These are phyloP conservation scores for Apiotrichum laibachii DNA, from an alignment of 1,284 basidiomycete genomes.

Conservation along the genomic window DNA sequence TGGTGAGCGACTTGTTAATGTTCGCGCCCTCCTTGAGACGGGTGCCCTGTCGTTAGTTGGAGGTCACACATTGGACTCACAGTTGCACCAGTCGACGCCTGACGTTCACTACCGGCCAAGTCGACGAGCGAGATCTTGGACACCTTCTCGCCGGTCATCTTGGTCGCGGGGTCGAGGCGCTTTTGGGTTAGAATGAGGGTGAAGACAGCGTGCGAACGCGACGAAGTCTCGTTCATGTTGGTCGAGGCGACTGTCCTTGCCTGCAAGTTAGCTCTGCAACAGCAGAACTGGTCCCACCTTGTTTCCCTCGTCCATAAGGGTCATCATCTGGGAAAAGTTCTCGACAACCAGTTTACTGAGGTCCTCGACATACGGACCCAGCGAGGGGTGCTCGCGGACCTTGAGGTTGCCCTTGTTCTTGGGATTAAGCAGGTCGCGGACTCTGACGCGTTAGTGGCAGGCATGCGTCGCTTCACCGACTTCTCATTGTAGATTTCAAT, in stretches of 20 bases:
- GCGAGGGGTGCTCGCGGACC: constrained; percentile 90
- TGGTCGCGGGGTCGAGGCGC: constrained; percentile 73
- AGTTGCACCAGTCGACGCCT: constrained; percentile 94
- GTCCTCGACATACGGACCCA: constrained; percentile 96
- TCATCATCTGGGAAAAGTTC: constrained; percentile 94
- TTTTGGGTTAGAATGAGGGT: constrained; percentile 91
- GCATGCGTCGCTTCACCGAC: constrained; percentile 21
- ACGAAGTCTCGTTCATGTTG: constrained; percentile 99
- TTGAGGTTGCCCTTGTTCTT: constrained; percentile 91
- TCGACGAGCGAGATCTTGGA: constrained; percentile 93
- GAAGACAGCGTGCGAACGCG: constrained; percentile 96
- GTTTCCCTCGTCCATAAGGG: constrained; percentile 98
- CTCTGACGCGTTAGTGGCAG: constrained; percentile 27
- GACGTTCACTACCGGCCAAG: constrained; percentile 94
- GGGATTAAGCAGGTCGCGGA: constrained; percentile 93
- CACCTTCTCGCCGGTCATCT: constrained; percentile 91
- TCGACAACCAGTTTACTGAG: constrained; percentile 88
- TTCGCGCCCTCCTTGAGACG: constrained; percentile 94
- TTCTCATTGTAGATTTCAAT: constrained; percentile 99
- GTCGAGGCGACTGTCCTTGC: constrained; percentile 96
- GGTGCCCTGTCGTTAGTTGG: constrained; percentile 57
- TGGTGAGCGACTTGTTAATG: constrained; percentile 97
- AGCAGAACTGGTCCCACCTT: constrained; percentile 57
- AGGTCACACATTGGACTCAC: constrained; percentile 15
- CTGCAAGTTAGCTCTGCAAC: constrained; percentile 21